A percentile compares a stretch with the other conserved stretches of the same genome.
These are phyloP conservation scores for Limonium bicolor DNA, from an alignment of 148 eudicot genomes.

Conservation along the genomic window DNA sequence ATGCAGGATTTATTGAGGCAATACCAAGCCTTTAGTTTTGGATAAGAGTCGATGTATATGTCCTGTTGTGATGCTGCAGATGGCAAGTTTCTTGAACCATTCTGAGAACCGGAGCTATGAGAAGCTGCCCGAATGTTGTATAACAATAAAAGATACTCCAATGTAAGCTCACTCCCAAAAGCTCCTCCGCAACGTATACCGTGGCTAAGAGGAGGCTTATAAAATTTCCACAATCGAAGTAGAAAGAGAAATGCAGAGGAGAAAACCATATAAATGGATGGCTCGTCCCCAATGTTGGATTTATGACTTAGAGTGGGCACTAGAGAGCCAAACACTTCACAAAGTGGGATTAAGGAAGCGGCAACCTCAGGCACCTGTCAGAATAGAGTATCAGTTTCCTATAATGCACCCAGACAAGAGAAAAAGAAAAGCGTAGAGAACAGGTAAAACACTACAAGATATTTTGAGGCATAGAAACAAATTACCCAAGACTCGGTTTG, in stretches of 20 bases:
- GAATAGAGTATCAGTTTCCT: too few relatives aligned
- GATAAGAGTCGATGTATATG: conserved; percentile 77
- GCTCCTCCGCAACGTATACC: conserved; percentile 46
- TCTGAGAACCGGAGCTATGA: conserved; percentile 15
- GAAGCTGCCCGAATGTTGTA: conserved; percentile 63
- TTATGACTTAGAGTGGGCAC: conserved; percentile 56
- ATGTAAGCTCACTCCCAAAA: conserved; percentile 68
- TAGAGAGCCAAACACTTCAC: conserved; percentile 90
- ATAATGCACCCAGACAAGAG: too few relatives aligned
- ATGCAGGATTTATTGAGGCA: conserved; percentile 84
- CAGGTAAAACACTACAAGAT: too few relatives aligned
- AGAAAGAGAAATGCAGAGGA: conserved; percentile 91
- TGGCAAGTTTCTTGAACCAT: conserved; percentile 33
- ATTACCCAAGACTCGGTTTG: too few relatives aligned
- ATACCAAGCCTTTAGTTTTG: conserved; percentile 82
- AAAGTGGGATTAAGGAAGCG: conserved; percentile 89
- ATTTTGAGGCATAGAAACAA: too few relatives aligned
- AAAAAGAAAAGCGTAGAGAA: too few relatives aligned
- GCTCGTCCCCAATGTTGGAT: conserved; percentile 53
- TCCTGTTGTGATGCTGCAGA: conserved; percentile 53
- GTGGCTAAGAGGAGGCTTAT: conserved; percentile 72
- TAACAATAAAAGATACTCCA: conserved; percentile 68
- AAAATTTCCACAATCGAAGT: conserved; percentile 78
- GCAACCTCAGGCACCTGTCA: conserved; percentile 99
- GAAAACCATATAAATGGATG: conserved; percentile 67